A percentile compares a stretch with the other conserved stretches of the same genome.
These are phyloP conservation scores for Pyrus bretschneideri DNA, from an alignment of 306 rosid genomes.

Conservation along the genomic window DNA sequence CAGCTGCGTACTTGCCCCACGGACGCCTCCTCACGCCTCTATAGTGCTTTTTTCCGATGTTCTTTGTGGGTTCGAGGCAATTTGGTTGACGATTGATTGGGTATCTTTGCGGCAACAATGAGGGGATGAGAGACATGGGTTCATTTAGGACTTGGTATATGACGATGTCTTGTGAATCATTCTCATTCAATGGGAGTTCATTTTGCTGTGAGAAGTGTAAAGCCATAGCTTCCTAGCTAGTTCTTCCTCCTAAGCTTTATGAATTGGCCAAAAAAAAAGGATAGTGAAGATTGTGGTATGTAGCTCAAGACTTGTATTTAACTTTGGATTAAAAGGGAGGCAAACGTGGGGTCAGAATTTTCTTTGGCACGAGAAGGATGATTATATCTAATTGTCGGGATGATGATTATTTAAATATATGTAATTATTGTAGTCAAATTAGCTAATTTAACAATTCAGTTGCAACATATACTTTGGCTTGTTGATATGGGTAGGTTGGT, in stretches of 20 bases:
- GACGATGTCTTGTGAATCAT: constrained; percentile 87
- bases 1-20: constrained; percentile 92
- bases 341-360: constrained; percentile 22
- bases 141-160: constrained; percentile 74
- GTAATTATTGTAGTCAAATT: too few species aligned
- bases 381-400: too few species aligned
- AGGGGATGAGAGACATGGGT: constrained; percentile 28
- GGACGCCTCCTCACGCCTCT: constrained; percentile 84
- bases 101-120: constrained; percentile 21
- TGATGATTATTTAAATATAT: too few species aligned
- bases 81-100: constrained; percentile 8
- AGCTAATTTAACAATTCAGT: neutral
- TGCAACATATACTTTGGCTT: neutral
- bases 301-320: constrained; percentile 2
- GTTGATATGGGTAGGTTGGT: neutral
- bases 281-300: constrained; percentile 8
- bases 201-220: constrained; percentile 29
- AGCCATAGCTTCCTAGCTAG: constrained; percentile 23
- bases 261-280: neutral
- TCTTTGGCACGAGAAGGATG: constrained; percentile 15
- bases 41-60: constrained; percentile 64
- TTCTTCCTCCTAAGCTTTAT: neutral
- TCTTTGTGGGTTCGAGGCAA: constrained; percentile 27
- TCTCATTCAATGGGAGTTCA: constrained; percentile 76
- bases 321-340: constrained; percentile 3